Evolutionary conservation across 2,329 filamentous ascomycete species (phyloP), one percentile per base, ranked within the genome.

Genomic region (Aspergillus ochraceus): DNA sequence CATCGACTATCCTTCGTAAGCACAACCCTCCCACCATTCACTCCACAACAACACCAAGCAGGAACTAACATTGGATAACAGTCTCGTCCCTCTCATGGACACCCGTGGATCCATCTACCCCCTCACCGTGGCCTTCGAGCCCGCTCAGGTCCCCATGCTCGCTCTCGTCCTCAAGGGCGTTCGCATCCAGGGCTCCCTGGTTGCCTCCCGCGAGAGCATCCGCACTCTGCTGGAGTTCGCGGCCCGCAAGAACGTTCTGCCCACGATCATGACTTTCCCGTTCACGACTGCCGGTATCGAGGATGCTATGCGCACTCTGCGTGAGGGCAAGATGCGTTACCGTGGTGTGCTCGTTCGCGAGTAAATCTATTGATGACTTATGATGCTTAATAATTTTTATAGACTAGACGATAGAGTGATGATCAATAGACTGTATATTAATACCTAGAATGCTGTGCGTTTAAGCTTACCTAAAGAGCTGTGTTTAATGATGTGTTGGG

Each of bases 191-290:
- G 87, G 87, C 3, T 87, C 83, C 76, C 80, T 88, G 0, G 83
- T 83, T 36, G 88, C 88, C 0, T 83, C 88, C 51, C 81, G 86
- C 0, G 76, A 85, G 26, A 84, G 89, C 64, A 80, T 82, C 55
- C 84, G 87, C 70, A 84, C 89, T 67, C 86, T 89, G 54, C 82
- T 91, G 55, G 79, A 78, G 4, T 91, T 91, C 70, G 83, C 87
- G 0, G 76, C 80, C 61, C 73, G 78, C 17, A 85, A 90, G 65
- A 80, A 79, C 4, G 81, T 91, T 63, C 81, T 83, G 70, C 88
- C 88, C 57, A 80, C 89, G 72, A 75, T 90, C 32, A 83, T 90
- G 78, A 85, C 79, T 70, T 90, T 86, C 69, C 80, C 84, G 0
- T 77, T 91, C 51, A 80, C 73, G 11, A 59, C 77, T 74, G 63